Conservation (phyloP, 2,329 filamentous ascomycete genomes). For the Neofusicoccum kwambonambiense region DNA sequence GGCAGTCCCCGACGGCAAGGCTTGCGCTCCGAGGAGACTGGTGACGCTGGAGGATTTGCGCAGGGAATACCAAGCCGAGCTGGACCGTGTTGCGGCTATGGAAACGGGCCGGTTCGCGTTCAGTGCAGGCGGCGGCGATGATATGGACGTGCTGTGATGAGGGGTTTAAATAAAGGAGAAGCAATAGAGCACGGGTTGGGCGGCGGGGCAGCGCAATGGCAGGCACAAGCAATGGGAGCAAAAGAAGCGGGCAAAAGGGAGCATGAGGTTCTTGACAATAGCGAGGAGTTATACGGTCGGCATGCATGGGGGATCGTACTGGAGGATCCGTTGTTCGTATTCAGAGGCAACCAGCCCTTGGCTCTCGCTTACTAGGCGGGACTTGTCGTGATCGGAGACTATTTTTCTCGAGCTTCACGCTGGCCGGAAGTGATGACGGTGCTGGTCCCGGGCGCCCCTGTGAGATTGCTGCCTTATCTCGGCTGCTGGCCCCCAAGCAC, state of each 20-base stretch:
- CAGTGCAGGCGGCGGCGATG: conserved; percentile 33
- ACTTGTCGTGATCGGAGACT: too few species aligned
- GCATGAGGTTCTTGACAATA: not conserved
- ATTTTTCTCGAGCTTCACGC: too few species aligned
- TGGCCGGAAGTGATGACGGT: too few species aligned
- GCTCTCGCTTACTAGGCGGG: too few species aligned
- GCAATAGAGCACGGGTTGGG: conserved; percentile 3
- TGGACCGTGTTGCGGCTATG: conserved; percentile 85
- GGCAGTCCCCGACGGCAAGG: conserved; percentile 35
- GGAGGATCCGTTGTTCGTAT: too few species aligned
- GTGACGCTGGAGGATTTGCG: conserved; percentile 83
- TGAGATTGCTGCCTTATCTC: too few species aligned
- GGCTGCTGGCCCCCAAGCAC: too few species aligned
- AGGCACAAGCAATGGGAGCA: not conserved
- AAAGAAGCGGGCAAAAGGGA: not conserved
- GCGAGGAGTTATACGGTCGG: conserved; percentile 12
- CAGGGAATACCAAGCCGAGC: conserved; percentile 83
- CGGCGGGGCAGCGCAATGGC: not conserved
- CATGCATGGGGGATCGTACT: not conserved
- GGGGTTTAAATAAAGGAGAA: conserved; percentile 6
- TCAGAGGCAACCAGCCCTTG: too few species aligned
- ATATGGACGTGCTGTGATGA: conserved; percentile 17
- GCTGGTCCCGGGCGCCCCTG: too few species aligned
- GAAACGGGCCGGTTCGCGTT: conserved; percentile 89
- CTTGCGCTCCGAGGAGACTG: conserved; percentile 64